Percentiles rank a stretch among this genome's conserved stretches.
These are phyloP conservation scores for Taiwanofungus camphoratus DNA, from an alignment of 1,284 basidiomycete genomes.

Conservation along the genomic window DNA sequence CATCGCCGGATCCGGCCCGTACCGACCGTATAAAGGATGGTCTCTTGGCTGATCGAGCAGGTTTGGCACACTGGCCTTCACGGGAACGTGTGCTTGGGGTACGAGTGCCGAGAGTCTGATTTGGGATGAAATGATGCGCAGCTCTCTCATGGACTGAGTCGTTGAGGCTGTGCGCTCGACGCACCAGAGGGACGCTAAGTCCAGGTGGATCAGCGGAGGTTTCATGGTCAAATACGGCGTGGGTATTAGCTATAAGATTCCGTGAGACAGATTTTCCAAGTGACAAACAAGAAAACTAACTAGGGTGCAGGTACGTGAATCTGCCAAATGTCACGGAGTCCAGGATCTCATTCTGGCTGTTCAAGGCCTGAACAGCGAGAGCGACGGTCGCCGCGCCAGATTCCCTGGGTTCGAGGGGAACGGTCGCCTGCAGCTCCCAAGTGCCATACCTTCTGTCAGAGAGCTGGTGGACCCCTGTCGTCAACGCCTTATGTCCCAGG, in stretches of 20 bases:
- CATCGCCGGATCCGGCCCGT: slow-evolving; percentile 25
- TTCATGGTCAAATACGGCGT: neutral
- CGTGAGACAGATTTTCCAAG: too few species aligned
- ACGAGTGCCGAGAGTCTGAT: neutral
- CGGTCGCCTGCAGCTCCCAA: slow-evolving; percentile 56
- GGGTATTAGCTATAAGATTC: too few species aligned
- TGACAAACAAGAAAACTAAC: slow-evolving; percentile 32
- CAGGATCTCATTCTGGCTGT: slow-evolving; percentile 42
- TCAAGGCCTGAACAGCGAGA: slow-evolving; percentile 59
- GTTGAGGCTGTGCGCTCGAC: slow-evolving; percentile 2
- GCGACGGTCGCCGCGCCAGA: slow-evolving; percentile 34
- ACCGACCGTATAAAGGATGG: slow-evolving; percentile 34
- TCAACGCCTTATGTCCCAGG: slow-evolving; percentile 53
- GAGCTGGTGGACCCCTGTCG: slow-evolving; percentile 44
- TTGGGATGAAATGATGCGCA: neutral
- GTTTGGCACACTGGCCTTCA: neutral
- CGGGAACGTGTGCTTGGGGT: neutral
- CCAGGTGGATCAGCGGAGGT: neutral
- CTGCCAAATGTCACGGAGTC: slow-evolving; percentile 65
- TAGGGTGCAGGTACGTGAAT: slow-evolving; percentile 56
- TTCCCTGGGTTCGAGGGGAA: slow-evolving; percentile 38
- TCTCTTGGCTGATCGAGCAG: slow-evolving; percentile 19
- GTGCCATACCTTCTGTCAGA: slow-evolving; percentile 32
- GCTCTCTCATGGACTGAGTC: neutral
- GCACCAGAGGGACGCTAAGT: neutral